Base-by-base conservation (phyloP, 768 basidiomycete genomes). In the Austroboletus eburneus region DNA sequence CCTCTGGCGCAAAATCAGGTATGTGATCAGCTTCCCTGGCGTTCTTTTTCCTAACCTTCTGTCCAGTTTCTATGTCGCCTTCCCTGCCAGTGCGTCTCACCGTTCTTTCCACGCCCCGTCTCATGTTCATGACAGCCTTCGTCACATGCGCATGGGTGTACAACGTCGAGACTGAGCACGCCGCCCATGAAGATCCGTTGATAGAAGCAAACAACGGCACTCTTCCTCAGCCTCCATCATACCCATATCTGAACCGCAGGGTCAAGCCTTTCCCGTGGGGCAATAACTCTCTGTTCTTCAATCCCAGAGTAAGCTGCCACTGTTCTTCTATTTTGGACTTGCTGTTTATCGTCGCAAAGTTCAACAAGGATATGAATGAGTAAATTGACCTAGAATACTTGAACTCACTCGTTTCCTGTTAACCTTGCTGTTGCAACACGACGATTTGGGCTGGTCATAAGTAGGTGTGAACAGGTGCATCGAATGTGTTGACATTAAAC, bases 1-100 rank as follows among this genome's bases (percentile, higher is more conserved):
- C 45, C 79, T 92, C 54, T 92, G 90, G 90, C 82, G 87, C 61
- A 90, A 83, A 72, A 87, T 92, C 65, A 87, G 86, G 88, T 85
- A 61, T 41, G 77, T 62, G 6, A n/a, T 32, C 22, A 22, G 29
- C 14, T 22, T 23, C 3, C 39, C 22, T 32, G 20, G 12, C 2
- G 42, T 23, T 29, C 35, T 10, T 38, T 42, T 48, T 23, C 32
- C 50, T 56, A 36, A 55, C 45, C 38, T 17, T 39, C 16, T 22
- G 5, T 40, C 6, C 52, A 91, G 90, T 67, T 79, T 75, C 72
- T 91, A 77, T 55, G 82, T 82, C 50, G 89, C 86, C 61, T 35
- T 84, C 47, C 90, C 90, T 52, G 80, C 75, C 50, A 82, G 90
- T 91, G 54, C 47, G 85, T 77, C 43, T 33, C 20, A 7, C 36